phyloP scores from a whole-genome alignment of 2,329 filamentous ascomycete species.

The Alternaria arbusti region DNA sequence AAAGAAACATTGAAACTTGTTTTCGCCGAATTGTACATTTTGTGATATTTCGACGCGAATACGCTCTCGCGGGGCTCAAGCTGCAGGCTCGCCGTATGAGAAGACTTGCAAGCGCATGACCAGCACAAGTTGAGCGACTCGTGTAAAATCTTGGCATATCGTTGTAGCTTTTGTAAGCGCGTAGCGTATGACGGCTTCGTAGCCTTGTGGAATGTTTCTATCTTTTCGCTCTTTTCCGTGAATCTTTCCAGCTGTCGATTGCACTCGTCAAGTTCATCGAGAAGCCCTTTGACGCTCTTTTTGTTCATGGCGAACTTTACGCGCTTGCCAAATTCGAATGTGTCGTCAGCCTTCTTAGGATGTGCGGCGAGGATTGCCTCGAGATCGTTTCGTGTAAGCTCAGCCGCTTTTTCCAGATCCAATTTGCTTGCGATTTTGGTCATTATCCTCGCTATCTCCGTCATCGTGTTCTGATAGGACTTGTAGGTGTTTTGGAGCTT shows the following conservation, averaged over 20 bases:
- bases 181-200: constrained; percentile 44
- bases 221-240: constrained; percentile 46
- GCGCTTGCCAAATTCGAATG: constrained; percentile 45
- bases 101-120: constrained; percentile 43
- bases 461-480: constrained; percentile 45
- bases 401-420: constrained; percentile 43
- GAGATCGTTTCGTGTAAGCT: constrained; percentile 44
- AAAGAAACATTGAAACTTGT: constrained; percentile 46
- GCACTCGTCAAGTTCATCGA: constrained; percentile 47
- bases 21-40: constrained; percentile 13
- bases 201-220: constrained; percentile 43
- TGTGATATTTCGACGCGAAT: constrained; percentile 29
- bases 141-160: constrained; percentile 43
- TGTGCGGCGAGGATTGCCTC: constrained; percentile 45
- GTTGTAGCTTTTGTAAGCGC: constrained; percentile 43
- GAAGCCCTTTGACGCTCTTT: constrained; percentile 43
- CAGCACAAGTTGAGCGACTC: constrained; percentile 36
- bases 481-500: constrained; percentile 44
- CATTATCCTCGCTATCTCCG: constrained; percentile 45
- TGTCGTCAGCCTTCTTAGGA: constrained; percentile 38
- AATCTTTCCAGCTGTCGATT: constrained; percentile 49
- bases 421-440: constrained; percentile 46
- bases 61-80: constrained; percentile 38
- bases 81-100: constrained; percentile 43
- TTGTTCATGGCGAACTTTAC: constrained; percentile 47